phyloP scores from a whole-genome alignment of 2,329 filamentous ascomycete genomes.

The Aplosporella prunicola region DNA sequence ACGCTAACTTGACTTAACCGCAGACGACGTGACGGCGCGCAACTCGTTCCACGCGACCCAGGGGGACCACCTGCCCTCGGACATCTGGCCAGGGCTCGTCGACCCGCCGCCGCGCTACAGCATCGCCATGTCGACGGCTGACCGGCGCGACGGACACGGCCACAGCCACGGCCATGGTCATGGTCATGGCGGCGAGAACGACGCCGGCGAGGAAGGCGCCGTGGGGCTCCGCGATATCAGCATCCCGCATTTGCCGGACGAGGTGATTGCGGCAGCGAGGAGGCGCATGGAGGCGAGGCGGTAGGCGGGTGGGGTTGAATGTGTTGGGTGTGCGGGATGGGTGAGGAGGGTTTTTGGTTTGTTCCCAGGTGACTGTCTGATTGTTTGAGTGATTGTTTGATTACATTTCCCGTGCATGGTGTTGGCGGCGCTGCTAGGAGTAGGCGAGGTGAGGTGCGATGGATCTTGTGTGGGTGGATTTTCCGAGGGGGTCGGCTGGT shows the following conservation, averaged over 20 bases:
- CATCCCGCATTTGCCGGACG: slow-evolving; percentile 8
- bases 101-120: slow-evolving; percentile 27
- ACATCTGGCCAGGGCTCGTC: slow-evolving; percentile 72
- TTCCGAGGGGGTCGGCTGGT: no score
- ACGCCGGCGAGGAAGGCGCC: no score
- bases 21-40: slow-evolving; percentile 58
- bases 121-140: slow-evolving; percentile 18
- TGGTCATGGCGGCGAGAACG: background rate
- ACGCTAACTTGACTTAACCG: background rate
- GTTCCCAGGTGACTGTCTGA: no score
- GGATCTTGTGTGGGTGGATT: no score
- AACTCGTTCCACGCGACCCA: slow-evolving; percentile 73
- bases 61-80: slow-evolving; percentile 76
- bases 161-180: background rate
- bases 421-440: no score
- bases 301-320: no score
- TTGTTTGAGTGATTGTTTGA: no score
- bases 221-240: slow-evolving; percentile 4
- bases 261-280: slow-evolving; percentile 10
- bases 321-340: no score
- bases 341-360: no score
- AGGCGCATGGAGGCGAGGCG: slow-evolving; percentile 10
- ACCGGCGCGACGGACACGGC: background rate
- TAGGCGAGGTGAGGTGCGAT: no score
- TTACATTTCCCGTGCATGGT: no score